These are phyloP conservation scores for Colletotrichum lupini DNA, from an alignment of 2,329 filamentous ascomycete genomes.

Conservation along the genomic window DNA sequence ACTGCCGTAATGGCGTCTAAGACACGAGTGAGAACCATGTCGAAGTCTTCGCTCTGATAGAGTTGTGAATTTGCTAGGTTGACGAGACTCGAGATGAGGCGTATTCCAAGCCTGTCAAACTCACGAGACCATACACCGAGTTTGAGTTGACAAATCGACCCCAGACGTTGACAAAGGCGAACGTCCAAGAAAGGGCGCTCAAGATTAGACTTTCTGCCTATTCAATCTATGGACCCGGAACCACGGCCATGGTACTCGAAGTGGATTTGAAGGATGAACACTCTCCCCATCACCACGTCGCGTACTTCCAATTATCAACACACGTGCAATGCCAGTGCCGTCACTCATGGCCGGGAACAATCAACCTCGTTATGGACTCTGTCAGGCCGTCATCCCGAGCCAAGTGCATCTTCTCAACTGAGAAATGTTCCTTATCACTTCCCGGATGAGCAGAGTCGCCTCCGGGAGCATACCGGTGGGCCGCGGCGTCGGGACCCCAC, in stretches of 20 bases:
- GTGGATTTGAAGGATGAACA: background rate
- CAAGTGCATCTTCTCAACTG: background rate
- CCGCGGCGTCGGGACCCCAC: slow-evolving; percentile 13
- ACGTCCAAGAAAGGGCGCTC: too few species aligned
- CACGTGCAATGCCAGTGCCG: background rate
- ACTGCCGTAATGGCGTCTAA: slow-evolving; percentile 12
- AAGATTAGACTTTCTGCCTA: too few species aligned
- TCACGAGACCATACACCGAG: background rate
- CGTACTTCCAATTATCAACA: background rate
- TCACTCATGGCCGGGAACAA: background rate
- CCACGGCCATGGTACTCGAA: background rate
- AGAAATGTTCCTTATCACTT: background rate
- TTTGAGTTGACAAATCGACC: background rate
- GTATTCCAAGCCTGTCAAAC: background rate
- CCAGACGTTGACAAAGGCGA: too few species aligned
- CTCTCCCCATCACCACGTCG: background rate
- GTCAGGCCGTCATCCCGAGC: background rate
- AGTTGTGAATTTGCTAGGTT: background rate
- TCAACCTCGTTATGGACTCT: background rate
- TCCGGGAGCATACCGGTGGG: background rate
- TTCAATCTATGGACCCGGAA: background rate
- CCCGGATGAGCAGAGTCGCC: background rate
- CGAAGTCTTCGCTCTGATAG: background rate
- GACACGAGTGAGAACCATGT: background rate
- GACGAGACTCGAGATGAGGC: background rate